phyloP scores from a whole-genome alignment of 306 rosid genomes.

The Trifolium subterraneum region DNA sequence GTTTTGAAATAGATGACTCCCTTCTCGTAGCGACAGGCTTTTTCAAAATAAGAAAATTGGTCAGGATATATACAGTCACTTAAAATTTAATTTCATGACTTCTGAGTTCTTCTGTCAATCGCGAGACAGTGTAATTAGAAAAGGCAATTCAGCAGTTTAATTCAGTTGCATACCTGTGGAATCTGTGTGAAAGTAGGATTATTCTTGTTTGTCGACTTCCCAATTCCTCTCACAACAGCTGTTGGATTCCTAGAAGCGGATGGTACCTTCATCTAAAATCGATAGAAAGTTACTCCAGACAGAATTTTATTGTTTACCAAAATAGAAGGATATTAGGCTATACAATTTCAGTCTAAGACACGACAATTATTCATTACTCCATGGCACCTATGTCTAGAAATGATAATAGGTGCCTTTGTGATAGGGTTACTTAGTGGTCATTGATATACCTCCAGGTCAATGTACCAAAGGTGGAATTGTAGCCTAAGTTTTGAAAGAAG shows the following conservation, averaged over 20 bases:
- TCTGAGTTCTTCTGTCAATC: constrained; percentile 5
- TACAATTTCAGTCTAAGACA: constrained; percentile 22
- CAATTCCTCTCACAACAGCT: constrained; percentile 55
- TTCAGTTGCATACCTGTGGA: constrained; percentile 60
- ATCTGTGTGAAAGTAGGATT: constrained; percentile 55
- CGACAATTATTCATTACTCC: not conserved
- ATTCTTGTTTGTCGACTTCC: constrained; percentile 56
- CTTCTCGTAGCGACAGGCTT: constrained; percentile 56
- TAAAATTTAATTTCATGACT: constrained; percentile 28
- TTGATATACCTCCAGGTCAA: constrained; percentile 9
- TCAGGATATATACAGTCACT: constrained; percentile 17
- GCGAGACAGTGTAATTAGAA: constrained; percentile 14
- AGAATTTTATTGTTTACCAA: not conserved
- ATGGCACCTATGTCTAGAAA: not conserved
- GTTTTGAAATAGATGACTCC: constrained; percentile 60
- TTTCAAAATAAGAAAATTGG: constrained; percentile 40
- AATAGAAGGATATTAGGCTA: constrained; percentile 10
- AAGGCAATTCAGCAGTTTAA: constrained; percentile 21
- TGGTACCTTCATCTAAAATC: constrained; percentile 58
- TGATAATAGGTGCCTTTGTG: not conserved
- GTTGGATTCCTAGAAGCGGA: constrained; percentile 59
- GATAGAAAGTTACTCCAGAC: constrained; percentile 30
- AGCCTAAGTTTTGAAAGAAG: not conserved
- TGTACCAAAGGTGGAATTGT: constrained; percentile 5
- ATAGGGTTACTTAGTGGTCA: constrained; percentile 16